These are phyloP conservation scores for Malbranchea cinnamomea DNA, from an alignment of 2,329 filamentous ascomycete genomes.

Conservation along the genomic window DNA sequence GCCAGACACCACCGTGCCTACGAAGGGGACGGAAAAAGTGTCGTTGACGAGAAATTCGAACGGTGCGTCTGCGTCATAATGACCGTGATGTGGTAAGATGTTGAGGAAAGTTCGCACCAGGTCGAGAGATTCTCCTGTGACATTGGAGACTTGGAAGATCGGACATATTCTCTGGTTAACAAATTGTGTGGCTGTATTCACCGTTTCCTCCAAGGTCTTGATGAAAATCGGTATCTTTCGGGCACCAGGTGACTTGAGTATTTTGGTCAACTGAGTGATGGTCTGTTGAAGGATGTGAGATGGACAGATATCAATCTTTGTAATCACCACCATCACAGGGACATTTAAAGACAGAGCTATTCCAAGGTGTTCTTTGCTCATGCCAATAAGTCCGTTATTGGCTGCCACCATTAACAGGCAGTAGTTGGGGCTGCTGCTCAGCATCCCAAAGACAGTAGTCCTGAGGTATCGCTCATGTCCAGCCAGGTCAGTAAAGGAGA, in stretches of 20 bases:
- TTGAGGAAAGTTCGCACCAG: conserved; percentile 87
- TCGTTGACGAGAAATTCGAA: conserved; percentile 97
- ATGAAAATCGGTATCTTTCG: conserved; percentile 94
- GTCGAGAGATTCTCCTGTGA: conserved; percentile 82
- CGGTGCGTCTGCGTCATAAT: conserved; percentile 73
- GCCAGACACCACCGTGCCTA: conserved; percentile 88
- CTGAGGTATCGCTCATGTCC: conserved; percentile 91
- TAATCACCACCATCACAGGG: conserved; percentile 93
- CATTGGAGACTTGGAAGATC: conserved; percentile 95
- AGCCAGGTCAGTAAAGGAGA: conserved; percentile 87
- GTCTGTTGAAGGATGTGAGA: conserved; percentile 92
- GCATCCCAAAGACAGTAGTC: conserved; percentile 87
- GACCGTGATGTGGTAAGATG: conserved; percentile 84
- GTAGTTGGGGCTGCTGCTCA: conserved; percentile 93
- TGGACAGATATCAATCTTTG: conserved; percentile 96
- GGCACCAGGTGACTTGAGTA: conserved; percentile 84
- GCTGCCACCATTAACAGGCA: conserved; percentile 96
- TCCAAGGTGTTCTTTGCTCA: conserved; percentile 95
- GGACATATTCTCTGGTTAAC: conserved; percentile 91
- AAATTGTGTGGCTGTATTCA: conserved; percentile 92
- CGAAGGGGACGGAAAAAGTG: conserved; percentile 93
- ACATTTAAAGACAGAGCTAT: conserved; percentile 91
- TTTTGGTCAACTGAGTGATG: conserved; percentile 76
- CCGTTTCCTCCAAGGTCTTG: conserved; percentile 76
- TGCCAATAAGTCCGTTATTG: conserved; percentile 91